Base-by-base conservation (phyloP, 495 filamentous ascomycete genomes). In the Aspergillus diversus region DNA sequence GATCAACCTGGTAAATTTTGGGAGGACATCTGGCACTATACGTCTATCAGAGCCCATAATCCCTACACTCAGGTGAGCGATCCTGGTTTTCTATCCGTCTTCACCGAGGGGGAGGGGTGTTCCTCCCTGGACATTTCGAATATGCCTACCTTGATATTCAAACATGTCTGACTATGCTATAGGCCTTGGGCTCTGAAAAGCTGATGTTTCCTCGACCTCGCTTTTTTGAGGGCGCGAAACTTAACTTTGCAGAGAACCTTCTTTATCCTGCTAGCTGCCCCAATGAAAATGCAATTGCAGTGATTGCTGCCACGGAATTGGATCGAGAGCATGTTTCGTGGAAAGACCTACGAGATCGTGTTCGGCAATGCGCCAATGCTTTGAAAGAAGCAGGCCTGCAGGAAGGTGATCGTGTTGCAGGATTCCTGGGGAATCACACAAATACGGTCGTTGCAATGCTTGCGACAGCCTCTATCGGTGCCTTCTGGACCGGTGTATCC, bases 221-320 rank as follows among this genome's bases (percentile, higher is more conserved):
- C 32, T 97, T 96, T 80, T 99, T 96, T 71, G 73, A 84, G 46
- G 90, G 88, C 7, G 86, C 90, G 17, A 86, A 77, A 51, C 78
- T 97, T 59, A 97, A 97, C 70, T 97, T 97, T 73, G 92, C 93
- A 27, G 91, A 97, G 77, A 97, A 97, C 74, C 82, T 97, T 34
- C 84, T 97, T 7, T 96, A 86, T 71, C 92, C 93, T 5, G 75
- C 80, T 13, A 81, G 80, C 48, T 71, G 82, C 17, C 85, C 86
- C 31, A 76, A 85, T 62, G 84, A 87, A 53, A 77, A 86, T 58
- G 72, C 75, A 4, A 68, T 81, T 17, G 92, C 91, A 27, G 78
- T 93, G 31, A 87, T 95, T 66, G 88, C 86, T 42, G 91, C 82
- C 6, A 93, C 90, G 11, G 92, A 96, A 75, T 83, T 81, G 7